A percentile compares a stretch with the other conserved stretches of the same genome.
Evolutionary conservation across 768 basidiomycete species (phyloP).

Genomic region (Chlorophyllum brunneum): DNA sequence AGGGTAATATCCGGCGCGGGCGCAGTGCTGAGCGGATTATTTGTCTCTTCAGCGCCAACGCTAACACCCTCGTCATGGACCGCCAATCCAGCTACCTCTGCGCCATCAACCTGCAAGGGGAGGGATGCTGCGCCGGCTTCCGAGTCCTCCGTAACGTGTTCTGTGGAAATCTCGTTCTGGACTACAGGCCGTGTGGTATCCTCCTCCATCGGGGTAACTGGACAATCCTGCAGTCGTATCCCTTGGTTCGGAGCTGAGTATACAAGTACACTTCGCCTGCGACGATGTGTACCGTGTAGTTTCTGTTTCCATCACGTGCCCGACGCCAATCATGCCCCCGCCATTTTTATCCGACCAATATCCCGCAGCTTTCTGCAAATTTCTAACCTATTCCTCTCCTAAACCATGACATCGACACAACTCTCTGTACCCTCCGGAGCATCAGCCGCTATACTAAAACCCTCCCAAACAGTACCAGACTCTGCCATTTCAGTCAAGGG

Average conservation of each 20-base stretch:
- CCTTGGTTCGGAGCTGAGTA: background rate
- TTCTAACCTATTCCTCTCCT: slow-evolving; percentile 21
- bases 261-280: too few relatives aligned
- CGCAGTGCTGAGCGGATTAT: background rate
- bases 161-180: background rate
- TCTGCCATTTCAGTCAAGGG: slow-evolving; percentile 74
- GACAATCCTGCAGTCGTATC: background rate
- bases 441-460: slow-evolving; percentile 74
- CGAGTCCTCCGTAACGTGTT: background rate
- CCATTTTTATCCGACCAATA: background rate
- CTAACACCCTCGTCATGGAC: background rate
- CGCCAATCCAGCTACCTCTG: background rate
- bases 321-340: background rate
- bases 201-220: slow-evolving; percentile 5
- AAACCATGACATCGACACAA: background rate
- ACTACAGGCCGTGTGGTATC: background rate
- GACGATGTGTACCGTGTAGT: background rate
- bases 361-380: background rate
- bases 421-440: slow-evolving; percentile 42
- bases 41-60: background rate
- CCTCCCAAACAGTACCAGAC: slow-evolving; percentile 66
- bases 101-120: slow-evolving; percentile 4
- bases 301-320: slow-evolving; percentile 12
- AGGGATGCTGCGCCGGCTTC: background rate
- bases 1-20: background rate